These are phyloP conservation scores for Aspergillus asperescens DNA, from an alignment of 495 filamentous ascomycete genomes.

Conservation along the genomic window DNA sequence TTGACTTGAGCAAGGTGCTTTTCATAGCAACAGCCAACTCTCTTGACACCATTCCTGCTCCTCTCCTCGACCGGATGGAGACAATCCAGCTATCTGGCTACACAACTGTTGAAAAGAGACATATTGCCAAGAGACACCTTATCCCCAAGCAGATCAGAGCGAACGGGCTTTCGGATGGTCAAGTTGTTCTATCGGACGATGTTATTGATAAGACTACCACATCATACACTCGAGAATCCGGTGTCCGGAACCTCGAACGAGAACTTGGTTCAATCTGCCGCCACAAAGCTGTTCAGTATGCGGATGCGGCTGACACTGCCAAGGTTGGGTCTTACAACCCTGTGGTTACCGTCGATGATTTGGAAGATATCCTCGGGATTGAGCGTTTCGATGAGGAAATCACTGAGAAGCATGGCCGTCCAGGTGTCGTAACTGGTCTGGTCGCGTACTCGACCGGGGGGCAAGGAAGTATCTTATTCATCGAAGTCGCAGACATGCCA, in stretches of 20 bases:
- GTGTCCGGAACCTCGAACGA: conserved; percentile 92
- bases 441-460: conserved; percentile 94
- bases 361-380: conserved; percentile 88
- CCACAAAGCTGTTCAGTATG: conserved; percentile 89
- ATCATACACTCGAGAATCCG: conserved; percentile 95
- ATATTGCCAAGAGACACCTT: conserved; percentile 89
- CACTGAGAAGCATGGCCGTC: conserved; percentile 77
- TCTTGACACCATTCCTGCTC: conserved; percentile 89
- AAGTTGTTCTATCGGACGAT: conserved; percentile 70
- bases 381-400: conserved; percentile 96
- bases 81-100: conserved; percentile 88
- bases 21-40: conserved; percentile 99
- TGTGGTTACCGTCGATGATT: conserved; percentile 64
- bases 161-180: conserved; percentile 70
- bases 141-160: conserved; percentile 86
- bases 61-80: conserved; percentile 97
- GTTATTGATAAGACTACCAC: conserved; percentile 93
- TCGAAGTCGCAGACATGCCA: conserved; percentile 97
- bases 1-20: conserved; percentile 92
- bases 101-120: conserved; percentile 95
- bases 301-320: conserved; percentile 80
- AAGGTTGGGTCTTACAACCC: conserved; percentile 67
- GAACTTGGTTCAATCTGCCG: conserved; percentile 93
- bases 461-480: conserved; percentile 95
- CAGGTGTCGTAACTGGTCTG: conserved; percentile 93